A percentile compares a stretch with the other conserved stretches of the same genome.
phyloP scores from a whole-genome alignment of 345 rosid species.

The Acer negundo region DNA sequence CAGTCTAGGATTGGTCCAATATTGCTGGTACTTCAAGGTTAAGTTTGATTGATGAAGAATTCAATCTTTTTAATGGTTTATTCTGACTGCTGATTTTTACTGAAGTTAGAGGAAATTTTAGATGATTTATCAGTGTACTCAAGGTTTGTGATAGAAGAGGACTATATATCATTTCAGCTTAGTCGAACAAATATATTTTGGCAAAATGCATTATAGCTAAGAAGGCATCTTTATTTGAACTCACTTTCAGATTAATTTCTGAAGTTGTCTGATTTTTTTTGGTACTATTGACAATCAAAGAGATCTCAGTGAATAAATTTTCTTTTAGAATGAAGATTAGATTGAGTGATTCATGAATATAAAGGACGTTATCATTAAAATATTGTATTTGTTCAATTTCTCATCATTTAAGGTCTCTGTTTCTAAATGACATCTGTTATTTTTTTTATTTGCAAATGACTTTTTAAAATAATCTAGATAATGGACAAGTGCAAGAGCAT shows the following conservation, averaged over 20 bases:
- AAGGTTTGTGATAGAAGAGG: background rate
- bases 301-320: background rate
- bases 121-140: background rate
- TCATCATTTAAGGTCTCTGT: constrained; percentile 10
- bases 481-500: constrained; percentile 70
- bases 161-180: background rate
- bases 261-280: background rate
- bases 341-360: too few species aligned
- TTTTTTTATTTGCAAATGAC: constrained; percentile 18
- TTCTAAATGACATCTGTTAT: constrained; percentile 19
- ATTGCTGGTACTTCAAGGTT: background rate
- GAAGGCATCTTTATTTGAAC: background rate
- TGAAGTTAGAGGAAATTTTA: background rate
- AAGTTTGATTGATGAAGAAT: background rate
- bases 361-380: background rate
- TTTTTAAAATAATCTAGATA: constrained; percentile 58
- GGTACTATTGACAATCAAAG: background rate
- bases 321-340: background rate
- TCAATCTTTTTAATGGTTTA: background rate
- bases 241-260: background rate
- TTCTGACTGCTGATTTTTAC: background rate
- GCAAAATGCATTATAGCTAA: background rate
- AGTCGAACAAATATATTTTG: background rate
- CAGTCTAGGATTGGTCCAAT: background rate
- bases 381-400: background rate